These are phyloP conservation scores for Triticum turgidum DNA, from an alignment of 176 grass and related monocot species.

Conservation along the genomic window DNA sequence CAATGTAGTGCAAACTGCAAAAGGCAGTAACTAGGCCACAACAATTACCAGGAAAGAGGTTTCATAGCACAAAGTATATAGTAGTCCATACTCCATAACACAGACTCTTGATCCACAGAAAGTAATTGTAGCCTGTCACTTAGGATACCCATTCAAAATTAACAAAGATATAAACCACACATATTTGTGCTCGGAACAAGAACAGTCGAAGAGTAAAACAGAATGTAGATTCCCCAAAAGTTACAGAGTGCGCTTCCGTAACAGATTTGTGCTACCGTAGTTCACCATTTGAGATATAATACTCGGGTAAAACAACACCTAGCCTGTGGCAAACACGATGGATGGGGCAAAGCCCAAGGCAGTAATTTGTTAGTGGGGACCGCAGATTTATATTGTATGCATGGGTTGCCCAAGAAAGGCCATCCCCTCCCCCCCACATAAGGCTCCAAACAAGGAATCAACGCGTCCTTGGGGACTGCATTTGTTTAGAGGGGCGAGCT, in stretches of 20 bases:
- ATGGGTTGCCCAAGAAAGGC: conserved; percentile 67
- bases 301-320: conserved; percentile 51
- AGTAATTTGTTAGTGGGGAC: conserved; percentile 57
- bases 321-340: conserved; percentile 40
- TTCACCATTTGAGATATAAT: conserved; percentile 43
- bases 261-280: conserved; percentile 22
- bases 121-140: neutral
- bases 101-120: neutral
- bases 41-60: conserved; percentile 12
- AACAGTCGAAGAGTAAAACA: conserved; percentile 38
- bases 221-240: conserved; percentile 29
- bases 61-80: neutral
- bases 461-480: conserved; percentile 54
- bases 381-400: conserved; percentile 54
- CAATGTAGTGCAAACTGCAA: conserved; percentile 14
- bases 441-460: conserved; percentile 89
- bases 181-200: conserved; percentile 22
- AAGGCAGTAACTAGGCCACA: conserved; percentile 19
- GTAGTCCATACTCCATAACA: conserved; percentile 5
- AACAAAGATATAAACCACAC: neutral
- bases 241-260: conserved; percentile 19
- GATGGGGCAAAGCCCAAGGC: conserved; percentile 54
- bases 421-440: conserved; percentile 56
- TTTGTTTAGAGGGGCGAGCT: conserved; percentile 60
- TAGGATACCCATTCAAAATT: conserved; percentile 6